Evolutionary conservation across 225 moss, liverwort and hornwort genomes (phyloP).

Genomic region (Polytrichum formosum): DNA sequence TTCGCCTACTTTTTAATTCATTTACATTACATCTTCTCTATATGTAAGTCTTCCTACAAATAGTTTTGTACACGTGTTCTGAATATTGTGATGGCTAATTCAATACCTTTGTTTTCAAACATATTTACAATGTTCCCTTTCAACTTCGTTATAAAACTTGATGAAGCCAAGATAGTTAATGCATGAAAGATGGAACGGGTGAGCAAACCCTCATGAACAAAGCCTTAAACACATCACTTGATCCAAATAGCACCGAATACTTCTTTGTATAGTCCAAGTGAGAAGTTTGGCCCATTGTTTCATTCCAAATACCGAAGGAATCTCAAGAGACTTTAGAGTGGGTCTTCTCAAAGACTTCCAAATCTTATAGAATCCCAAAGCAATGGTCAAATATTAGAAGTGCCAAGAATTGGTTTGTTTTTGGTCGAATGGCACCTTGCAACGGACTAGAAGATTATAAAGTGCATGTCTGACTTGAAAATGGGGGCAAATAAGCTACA

Average conservation of each 20-base stretch:
- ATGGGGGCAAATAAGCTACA: neutral
- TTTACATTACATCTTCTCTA: too few relatives aligned
- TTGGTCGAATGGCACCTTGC: neutral
- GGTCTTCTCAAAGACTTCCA: slow-evolving; percentile 1
- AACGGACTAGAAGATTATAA: neutral
- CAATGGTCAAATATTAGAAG: neutral
- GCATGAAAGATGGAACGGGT: neutral
- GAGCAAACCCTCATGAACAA: neutral
- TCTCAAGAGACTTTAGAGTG: neutral
- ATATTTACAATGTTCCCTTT: neutral
- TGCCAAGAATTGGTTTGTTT: neutral
- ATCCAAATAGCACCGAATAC: neutral
- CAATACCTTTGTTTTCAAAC: too few relatives aligned
- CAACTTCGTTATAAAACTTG: neutral
- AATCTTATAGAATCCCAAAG: neutral
- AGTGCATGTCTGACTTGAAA: neutral
- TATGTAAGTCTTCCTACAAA: neutral
- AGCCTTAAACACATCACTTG: neutral
- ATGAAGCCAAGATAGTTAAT: neutral
- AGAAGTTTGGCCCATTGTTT: neutral
- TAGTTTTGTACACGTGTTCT: neutral
- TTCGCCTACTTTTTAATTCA: too few relatives aligned
- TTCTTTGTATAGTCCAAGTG: neutral
- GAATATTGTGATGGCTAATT: too few relatives aligned
- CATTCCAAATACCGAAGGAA: neutral